Percentiles rank a stretch among this genome's conserved stretches.
Evolutionary conservation across 306 rosid genomes (phyloP).

Genomic region (Sechiopsis laciniata): DNA sequence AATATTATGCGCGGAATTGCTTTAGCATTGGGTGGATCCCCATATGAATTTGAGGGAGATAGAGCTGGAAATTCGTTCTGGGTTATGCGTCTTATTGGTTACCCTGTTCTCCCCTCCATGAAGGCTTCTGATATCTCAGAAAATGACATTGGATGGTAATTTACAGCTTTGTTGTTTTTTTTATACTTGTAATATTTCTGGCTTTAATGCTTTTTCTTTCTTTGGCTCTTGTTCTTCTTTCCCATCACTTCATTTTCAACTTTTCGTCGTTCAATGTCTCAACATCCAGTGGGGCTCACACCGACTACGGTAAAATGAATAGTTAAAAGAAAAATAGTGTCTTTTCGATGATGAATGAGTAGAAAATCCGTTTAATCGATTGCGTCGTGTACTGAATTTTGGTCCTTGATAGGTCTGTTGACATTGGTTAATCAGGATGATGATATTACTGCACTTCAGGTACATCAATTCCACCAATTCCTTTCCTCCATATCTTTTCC

Average conservation of each 20-base stretch:
- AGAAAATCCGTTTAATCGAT: neutral
- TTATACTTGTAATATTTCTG: neutral
- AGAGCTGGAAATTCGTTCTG: slow-evolving; percentile 93
- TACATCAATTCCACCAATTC: slow-evolving; percentile 23
- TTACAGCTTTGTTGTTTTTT: slow-evolving; percentile 3
- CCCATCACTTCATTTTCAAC: slow-evolving; percentile 8
- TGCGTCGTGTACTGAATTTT: neutral
- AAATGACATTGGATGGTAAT: slow-evolving; percentile 84
- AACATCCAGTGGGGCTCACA: slow-evolving; percentile 78
- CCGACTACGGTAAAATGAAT: slow-evolving; percentile 59
- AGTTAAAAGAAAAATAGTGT: neutral
- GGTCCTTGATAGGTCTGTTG: slow-evolving; percentile 57
- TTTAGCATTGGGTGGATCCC: slow-evolving; percentile 75
- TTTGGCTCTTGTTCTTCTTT: slow-evolving; percentile 20
- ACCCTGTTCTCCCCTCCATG: slow-evolving; percentile 45
- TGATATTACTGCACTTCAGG: slow-evolving; percentile 79
- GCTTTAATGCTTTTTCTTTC: slow-evolving; percentile 29
- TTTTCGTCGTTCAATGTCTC: slow-evolving; percentile 19
- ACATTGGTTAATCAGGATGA: slow-evolving; percentile 90
- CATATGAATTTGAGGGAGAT: slow-evolving; percentile 80
- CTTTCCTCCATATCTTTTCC: slow-evolving; percentile 3
- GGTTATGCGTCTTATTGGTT: slow-evolving; percentile 78
- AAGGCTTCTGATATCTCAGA: slow-evolving; percentile 29
- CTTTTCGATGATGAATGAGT: neutral
- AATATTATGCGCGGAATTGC: slow-evolving; percentile 85